Conservation (phyloP, 2,329 filamentous ascomycete genomes). For the Harringtonia lauricola region DNA sequence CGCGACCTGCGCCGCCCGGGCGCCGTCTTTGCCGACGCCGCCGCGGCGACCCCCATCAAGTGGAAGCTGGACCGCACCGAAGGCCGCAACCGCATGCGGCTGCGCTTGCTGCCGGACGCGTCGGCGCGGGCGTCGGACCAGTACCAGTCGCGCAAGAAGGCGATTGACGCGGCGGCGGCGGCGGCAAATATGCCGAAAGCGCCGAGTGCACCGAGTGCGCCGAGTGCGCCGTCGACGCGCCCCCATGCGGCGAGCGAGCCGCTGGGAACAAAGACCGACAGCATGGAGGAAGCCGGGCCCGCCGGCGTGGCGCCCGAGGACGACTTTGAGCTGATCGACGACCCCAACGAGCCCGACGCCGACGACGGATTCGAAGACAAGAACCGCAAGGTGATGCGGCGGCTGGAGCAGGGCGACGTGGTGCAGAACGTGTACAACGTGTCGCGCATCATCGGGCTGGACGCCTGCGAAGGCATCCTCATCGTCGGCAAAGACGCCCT, state of each 20-base stretch:
- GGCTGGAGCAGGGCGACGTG: slow-evolving; percentile 77
- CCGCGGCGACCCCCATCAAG: slow-evolving; percentile 29
- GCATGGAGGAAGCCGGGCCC: background rate
- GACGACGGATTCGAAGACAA: slow-evolving; percentile 86
- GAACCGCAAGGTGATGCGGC: slow-evolving; percentile 94
- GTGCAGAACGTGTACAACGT: slow-evolving; percentile 94
- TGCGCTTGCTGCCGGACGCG: slow-evolving; percentile 73
- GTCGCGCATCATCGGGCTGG: slow-evolving; percentile 84
- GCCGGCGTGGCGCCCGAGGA: slow-evolving; percentile 45
- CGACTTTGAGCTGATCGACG: slow-evolving; percentile 92
- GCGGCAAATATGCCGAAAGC: background rate
- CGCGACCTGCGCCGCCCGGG: slow-evolving; percentile 68
- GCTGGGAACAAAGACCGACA: no score
- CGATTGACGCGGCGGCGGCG: slow-evolving; percentile 1
- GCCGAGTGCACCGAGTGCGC: no score
- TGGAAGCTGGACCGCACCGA: slow-evolving; percentile 96
- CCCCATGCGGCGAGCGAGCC: no score
- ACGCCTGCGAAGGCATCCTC: slow-evolving; percentile 85
- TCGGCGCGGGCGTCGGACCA: slow-evolving; percentile 50
- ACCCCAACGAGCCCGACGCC: slow-evolving; percentile 71
- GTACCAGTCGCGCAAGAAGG: slow-evolving; percentile 64
- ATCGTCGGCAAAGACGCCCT: slow-evolving; percentile 86
- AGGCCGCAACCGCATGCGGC: slow-evolving; percentile 86
- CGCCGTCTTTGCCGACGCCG: slow-evolving; percentile 58
- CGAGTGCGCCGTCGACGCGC: no score